Evolutionary conservation across 441 rosid genomes (phyloP), one percentile per base, ranked within the genome.

Genomic region (Brassica balearica): DNA sequence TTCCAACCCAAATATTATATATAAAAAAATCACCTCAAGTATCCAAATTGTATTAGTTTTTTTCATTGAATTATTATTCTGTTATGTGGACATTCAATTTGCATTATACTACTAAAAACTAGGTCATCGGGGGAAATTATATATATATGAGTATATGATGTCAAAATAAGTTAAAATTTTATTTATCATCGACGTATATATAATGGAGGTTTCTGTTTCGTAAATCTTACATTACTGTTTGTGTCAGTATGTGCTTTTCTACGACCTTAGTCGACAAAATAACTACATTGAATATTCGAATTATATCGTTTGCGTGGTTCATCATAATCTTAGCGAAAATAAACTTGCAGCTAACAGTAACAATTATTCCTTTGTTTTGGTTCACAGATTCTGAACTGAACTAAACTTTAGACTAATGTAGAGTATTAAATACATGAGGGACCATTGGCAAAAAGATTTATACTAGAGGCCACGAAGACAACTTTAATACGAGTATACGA

Each of bases 291-390:
- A 48, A n/a, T 48, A 12, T 48, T 4, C 15, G 0, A 12, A 48
- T 48, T 48, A 12, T 72, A 41, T 59, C 23, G 25, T 29, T 41
- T 41, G 41, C 6, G 63, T 55, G 73, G 59, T 48, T 22, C 46
- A 67, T 51, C 71, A 55, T 38, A 36, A 55, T 77, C 76, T 77
- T 63, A 60, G 38, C 56, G 71, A 68, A 68, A 68, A 68, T 23
- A 61, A 67, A 23, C 27, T 72, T 48, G 74, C 61, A 68, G 74
- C 78, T 68, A 61, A 73, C 71, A 68, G 62, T 68, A 61, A 73
- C 71, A 68, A 68, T 36, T 79, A 74, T 64, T 74, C 76, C 64
- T 63, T 64, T 69, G 68, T 64, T 53, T 64, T 63, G 75, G 68
- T 73, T 64, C 82, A 69, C 63, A 69, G 56, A 48, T 48, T 48